Evolutionary conservation across 176 grass and related monocot genomes (phyloP).

Genomic region (Hyparrhenia diplandra): DNA sequence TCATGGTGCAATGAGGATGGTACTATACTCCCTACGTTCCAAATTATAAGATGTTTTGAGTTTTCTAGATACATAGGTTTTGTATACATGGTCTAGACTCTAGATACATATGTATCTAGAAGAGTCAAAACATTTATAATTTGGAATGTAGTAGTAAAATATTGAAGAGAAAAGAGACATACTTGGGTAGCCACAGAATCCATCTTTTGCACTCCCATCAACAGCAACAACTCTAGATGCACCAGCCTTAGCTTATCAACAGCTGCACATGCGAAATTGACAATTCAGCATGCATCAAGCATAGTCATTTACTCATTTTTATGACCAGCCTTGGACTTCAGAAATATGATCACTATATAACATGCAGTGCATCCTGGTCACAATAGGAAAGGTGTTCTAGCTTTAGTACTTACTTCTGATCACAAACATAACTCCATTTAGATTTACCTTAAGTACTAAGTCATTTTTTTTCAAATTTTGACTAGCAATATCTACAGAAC

Average conservation of each 20-base stretch:
- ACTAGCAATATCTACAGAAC: neutral
- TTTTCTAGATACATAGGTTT: too few relatives aligned
- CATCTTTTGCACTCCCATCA: conserved; percentile 94
- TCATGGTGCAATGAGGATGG: neutral
- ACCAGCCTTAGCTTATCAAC: conserved; percentile 66
- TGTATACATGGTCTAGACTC: too few relatives aligned
- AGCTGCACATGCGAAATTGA: neutral
- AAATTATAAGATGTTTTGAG: too few relatives aligned
- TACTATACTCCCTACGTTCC: too few relatives aligned
- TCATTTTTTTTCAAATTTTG: neutral
- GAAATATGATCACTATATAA: conserved; percentile 7
- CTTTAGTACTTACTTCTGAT: neutral
- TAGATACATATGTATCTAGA: too few relatives aligned
- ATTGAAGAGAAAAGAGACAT: neutral
- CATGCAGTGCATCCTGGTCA: neutral
- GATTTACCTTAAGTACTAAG: neutral
- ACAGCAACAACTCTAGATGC: conserved; percentile 83
- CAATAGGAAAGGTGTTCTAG: neutral
- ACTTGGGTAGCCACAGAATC: conserved; percentile 76
- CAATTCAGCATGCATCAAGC: neutral
- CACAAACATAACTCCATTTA: neutral
- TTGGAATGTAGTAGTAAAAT: neutral
- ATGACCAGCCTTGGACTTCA: neutral
- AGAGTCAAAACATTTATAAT: too few relatives aligned
- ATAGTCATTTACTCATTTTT: neutral